Percentiles rank a stretch among this genome's conserved stretches.
Evolutionary conservation across 176 grass and related monocot genomes (phyloP).

Genomic region (Hordeum vulgare): MorexV3_pseudomolecules_assembly NC_058520.1:52510190-52510689

Average conservation of each 20-base stretch:
- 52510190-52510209: background rate
- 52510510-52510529: slow-evolving; percentile 23
- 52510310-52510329: background rate
- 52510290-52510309: background rate
- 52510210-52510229: background rate
- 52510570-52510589: slow-evolving; percentile 98
- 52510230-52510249: background rate
- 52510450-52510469: slow-evolving; percentile 25
- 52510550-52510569: slow-evolving; percentile 98
- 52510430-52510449: slow-evolving; percentile 85
- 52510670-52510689: background rate
- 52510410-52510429: slow-evolving; percentile 64
- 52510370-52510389: slow-evolving; percentile 81
- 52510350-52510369: slow-evolving; percentile 89
- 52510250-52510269: background rate
- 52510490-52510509: background rate
- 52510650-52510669: slow-evolving; percentile 4
- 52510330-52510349: slow-evolving; percentile 32
- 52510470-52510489: slow-evolving; percentile 1
- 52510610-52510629: slow-evolving; percentile 77
- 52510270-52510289: background rate
- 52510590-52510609: slow-evolving; percentile 91
- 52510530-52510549: slow-evolving; percentile 99
- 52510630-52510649: slow-evolving; percentile 19
- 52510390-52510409: slow-evolving; percentile 59